phyloP scores from a whole-genome alignment of 768 basidiomycete species.

The Lyophyllum atratum region DNA sequence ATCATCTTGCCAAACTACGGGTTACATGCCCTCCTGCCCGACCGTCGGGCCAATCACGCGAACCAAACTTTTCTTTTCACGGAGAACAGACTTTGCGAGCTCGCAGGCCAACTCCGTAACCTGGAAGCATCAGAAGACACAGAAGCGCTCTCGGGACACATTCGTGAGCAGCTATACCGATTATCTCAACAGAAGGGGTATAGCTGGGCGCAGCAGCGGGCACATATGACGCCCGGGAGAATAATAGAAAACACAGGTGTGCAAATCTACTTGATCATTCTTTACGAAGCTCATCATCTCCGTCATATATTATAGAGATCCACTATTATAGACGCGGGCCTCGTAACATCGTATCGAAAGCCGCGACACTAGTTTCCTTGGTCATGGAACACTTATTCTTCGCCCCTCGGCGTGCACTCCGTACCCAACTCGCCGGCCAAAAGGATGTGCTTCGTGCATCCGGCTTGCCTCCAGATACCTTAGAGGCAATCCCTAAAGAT shows the following conservation, averaged over 20 bases:
- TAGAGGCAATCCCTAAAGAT: slow-evolving; percentile 21
- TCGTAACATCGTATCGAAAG: not conserved
- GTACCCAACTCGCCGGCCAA: slow-evolving; percentile 21
- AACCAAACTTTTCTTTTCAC: slow-evolving; percentile 10
- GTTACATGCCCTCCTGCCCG: slow-evolving; percentile 2
- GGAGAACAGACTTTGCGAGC: slow-evolving; percentile 7
- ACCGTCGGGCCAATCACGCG: not conserved
- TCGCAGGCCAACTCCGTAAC: not conserved
- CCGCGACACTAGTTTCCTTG: not conserved
- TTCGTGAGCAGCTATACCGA: not conserved
- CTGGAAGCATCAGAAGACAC: slow-evolving; percentile 16
- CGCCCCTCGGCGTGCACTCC: slow-evolving; percentile 18
- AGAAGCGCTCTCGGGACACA: not conserved
- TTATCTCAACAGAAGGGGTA: not conserved
- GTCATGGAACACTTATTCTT: slow-evolving; percentile 16
- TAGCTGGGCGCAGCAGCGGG: not conserved
- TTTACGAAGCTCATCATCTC: not conserved
- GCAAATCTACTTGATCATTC: not conserved
- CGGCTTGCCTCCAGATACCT: not conserved
- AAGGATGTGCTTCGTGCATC: slow-evolving; percentile 13
- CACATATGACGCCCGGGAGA: not conserved
- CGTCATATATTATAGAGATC: not conserved
- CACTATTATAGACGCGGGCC: not conserved
- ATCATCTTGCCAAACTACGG: slow-evolving; percentile 2
- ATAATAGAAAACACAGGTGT: not conserved